Percentiles rank a stretch among this genome's conserved stretches.
Conservation (phyloP, 352 stramenopile species). For the Globisporangium okanoganense region DNA sequence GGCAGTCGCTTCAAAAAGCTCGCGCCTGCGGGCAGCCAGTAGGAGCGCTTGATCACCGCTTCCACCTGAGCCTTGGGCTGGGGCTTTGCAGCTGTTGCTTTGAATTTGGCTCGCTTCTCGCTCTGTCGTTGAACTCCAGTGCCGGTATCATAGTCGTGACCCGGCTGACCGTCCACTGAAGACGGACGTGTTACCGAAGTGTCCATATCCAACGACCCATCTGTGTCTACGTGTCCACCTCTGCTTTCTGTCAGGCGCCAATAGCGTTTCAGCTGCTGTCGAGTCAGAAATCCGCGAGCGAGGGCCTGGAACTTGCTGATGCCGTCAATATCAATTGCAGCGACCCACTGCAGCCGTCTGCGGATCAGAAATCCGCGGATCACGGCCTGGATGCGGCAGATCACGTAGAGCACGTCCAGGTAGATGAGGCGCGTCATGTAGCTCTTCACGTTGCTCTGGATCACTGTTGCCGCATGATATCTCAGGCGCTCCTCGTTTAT, state of each 20-base stretch:
- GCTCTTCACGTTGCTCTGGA: slow-evolving; percentile 49
- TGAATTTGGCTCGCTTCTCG: not conserved
- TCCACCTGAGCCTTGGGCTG: not conserved
- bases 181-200: not conserved
- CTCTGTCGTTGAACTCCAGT: not conserved
- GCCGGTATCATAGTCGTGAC: not conserved
- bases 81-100: not conserved
- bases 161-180: not conserved
- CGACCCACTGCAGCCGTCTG: slow-evolving; percentile 45
- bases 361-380: slow-evolving; percentile 65
- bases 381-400: slow-evolving; percentile 72
- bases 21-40: slow-evolving; percentile 57
- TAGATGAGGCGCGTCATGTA: slow-evolving; percentile 78
- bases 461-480: slow-evolving; percentile 34
- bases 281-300: slow-evolving; percentile 30
- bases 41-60: slow-evolving; percentile 49
- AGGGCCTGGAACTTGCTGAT: slow-evolving; percentile 49
- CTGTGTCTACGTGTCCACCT: not conserved
- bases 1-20: slow-evolving; percentile 41
- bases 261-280: slow-evolving; percentile 3
- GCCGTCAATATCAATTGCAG: slow-evolving; percentile 35
- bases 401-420: slow-evolving; percentile 72
- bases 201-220: not conserved
- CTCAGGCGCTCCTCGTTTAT: slow-evolving; percentile 11
- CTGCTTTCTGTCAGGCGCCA: not conserved